Percentiles rank a stretch among this genome's conserved stretches.
These are phyloP conservation scores for Ogataea pilisensis DNA, from an alignment of 805 yeast species.

Conservation along the genomic window DNA sequence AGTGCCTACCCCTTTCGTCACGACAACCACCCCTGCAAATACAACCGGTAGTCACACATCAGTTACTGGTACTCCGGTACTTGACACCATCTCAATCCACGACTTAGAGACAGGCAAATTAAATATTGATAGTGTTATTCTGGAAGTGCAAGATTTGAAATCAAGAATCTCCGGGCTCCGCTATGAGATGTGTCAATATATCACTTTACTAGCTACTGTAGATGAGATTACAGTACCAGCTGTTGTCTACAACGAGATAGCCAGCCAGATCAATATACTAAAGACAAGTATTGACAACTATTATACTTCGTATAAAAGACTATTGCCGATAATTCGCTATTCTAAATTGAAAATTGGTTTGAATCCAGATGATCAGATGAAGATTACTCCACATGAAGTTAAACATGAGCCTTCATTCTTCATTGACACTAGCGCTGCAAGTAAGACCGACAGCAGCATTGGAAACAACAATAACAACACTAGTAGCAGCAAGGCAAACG, in stretches of 20 bases:
- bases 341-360: slow-evolving; percentile 48
- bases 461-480: neutral
- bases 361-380: slow-evolving; percentile 44
- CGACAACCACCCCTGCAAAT: slow-evolving; percentile 12
- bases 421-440: slow-evolving; percentile 9
- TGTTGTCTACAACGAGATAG: slow-evolving; percentile 35
- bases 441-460: neutral
- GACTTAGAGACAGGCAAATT: slow-evolving; percentile 40
- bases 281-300: slow-evolving; percentile 39
- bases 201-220: slow-evolving; percentile 36
- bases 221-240: slow-evolving; percentile 41
- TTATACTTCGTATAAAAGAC: slow-evolving; percentile 39
- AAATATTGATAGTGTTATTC: slow-evolving; percentile 30
- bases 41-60: slow-evolving; percentile 4
- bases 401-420: slow-evolving; percentile 19
- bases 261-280: slow-evolving; percentile 32
- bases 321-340: slow-evolving; percentile 47
- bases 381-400: slow-evolving; percentile 22
- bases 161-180: slow-evolving; percentile 30
- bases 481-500: neutral
- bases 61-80: slow-evolving; percentile 4
- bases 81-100: slow-evolving; percentile 30
- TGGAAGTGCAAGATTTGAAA: slow-evolving; percentile 34
- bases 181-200: slow-evolving; percentile 36
- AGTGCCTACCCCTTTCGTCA: slow-evolving; percentile 16